Percentiles rank a stretch among this genome's conserved stretches.
Conservation (phyloP, 2,329 filamentous ascomycete species). For the Pestalotiopsis sp. region DNA sequence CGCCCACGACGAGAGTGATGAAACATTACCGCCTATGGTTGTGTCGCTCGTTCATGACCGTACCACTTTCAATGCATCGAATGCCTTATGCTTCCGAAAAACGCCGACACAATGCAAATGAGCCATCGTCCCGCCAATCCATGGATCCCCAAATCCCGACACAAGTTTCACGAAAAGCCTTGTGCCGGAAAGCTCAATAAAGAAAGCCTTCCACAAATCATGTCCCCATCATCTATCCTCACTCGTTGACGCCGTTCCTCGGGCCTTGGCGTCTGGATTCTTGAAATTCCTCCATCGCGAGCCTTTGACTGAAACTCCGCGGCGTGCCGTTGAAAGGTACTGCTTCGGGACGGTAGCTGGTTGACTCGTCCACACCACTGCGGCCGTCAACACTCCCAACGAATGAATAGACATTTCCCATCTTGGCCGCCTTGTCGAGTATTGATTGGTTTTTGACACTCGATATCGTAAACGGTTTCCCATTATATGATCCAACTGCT, state of each 20-base stretch:
- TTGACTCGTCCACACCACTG: constrained; percentile 49
- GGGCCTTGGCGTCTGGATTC: constrained; percentile 16
- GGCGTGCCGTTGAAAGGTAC: constrained; percentile 44
- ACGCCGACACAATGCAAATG: constrained; percentile 3
- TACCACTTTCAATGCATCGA: not conserved
- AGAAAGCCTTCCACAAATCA: not conserved
- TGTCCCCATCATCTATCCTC: not conserved
- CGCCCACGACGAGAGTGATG: not conserved
- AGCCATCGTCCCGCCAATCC: not conserved
- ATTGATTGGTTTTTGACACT: constrained; percentile 51
- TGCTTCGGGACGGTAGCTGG: constrained; percentile 42
- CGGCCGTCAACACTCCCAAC: constrained; percentile 56
- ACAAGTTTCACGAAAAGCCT: not conserved
- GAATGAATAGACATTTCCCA: constrained; percentile 52
- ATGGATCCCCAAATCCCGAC: not conserved
- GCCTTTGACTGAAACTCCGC: constrained; percentile 49
- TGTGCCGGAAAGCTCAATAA: not conserved
- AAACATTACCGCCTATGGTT: not conserved
- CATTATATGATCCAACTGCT: constrained; percentile 56
- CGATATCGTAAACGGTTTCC: constrained; percentile 53
- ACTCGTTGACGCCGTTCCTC: not conserved
- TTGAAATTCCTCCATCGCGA: constrained; percentile 50
- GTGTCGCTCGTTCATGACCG: not conserved
- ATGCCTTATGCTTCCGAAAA: not conserved
- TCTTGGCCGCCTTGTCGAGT: constrained; percentile 47